Conservation (phyloP, 768 basidiomycete genomes). For the Strobilomyces echinocephalus region DNA sequence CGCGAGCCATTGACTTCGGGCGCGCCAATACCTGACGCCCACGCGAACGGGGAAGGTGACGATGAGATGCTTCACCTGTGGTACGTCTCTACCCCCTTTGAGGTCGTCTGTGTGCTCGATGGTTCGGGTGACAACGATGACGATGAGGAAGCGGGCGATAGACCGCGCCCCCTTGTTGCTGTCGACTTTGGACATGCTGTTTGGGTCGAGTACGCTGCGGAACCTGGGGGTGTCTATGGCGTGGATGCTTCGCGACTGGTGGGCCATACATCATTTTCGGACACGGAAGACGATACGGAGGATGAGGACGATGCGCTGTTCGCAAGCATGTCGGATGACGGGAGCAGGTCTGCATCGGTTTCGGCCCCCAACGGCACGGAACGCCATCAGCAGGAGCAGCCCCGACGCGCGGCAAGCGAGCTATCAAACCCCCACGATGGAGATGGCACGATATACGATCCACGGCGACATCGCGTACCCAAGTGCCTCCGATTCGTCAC, state of each 20-base stretch:
- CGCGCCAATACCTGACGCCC: not conserved
- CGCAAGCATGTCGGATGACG: constrained; percentile 9
- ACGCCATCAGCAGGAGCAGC: not conserved
- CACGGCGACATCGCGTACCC: constrained; percentile 27
- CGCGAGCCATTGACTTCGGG: constrained; percentile 14
- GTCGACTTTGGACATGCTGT: constrained; percentile 88
- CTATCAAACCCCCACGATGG: constrained; percentile 15
- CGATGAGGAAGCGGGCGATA: constrained; percentile 35
- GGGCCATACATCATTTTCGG: constrained; percentile 23
- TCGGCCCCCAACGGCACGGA: constrained; percentile 3
- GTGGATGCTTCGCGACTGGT: constrained; percentile 28
- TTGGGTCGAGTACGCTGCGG: constrained; percentile 61
- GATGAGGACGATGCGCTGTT: constrained; percentile 15
- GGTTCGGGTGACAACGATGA: constrained; percentile 26
- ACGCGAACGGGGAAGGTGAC: constrained; percentile 27
- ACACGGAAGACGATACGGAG: constrained; percentile 28
- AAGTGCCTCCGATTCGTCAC: constrained; percentile 68
- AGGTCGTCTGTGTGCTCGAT: constrained; percentile 64
- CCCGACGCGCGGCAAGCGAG: constrained; percentile 2
- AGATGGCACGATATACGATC: constrained; percentile 20
- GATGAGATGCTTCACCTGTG: constrained; percentile 63
- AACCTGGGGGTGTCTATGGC: constrained; percentile 26
- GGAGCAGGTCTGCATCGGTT: not conserved
- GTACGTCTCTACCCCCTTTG: constrained; percentile 69
- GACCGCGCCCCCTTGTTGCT: constrained; percentile 67